Evolutionary conservation across 306 rosid species (phyloP), one percentile per base, ranked within the genome.

Genomic region (Cicer cuneatum): DNA sequence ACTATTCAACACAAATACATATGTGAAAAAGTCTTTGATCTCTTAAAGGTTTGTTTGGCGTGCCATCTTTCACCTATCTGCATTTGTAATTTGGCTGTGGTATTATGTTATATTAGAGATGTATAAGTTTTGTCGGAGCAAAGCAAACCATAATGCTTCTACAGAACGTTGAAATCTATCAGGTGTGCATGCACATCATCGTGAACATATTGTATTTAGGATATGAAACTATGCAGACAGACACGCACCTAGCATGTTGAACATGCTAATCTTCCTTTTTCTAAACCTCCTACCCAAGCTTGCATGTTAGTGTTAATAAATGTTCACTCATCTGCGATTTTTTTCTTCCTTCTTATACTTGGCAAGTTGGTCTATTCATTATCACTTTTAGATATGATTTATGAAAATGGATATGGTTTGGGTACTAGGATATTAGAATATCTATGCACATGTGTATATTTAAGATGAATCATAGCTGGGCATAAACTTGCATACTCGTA

Each of bases 1-100:
- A 90, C 85, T 76, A 87, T 93, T 82, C 96, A 91, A 43, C 96
- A 93, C 84, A 91, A 91, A 82, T 91, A 93, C 71, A 76, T 86
- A 78, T 91, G 98, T 45, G 98, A 93, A 80, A 93, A 93, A 82
- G 98, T 93, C 67, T 93, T 89, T 37, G 98, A 91, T 89, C 96
- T 93, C 68, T 83, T 93, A 52, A 93, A 93, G 98, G 98, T 93
- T 69, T 18, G 83, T 82, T 71, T 40, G 63, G 57, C 70, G 7
- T 73, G 66, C 71, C 51, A 29, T 64, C 24, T 75, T 66, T 43
- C 41, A 24, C 7, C 8, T 37, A 41, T 57, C 8, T 80, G 37
- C 67, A 33, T 40, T 13, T 37, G 29, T 59, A 69, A 29, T 61
- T 42, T 67, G 79, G 48, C 38, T 41, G 47, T 14, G 56, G 12